These are phyloP conservation scores for Leptographium galeiforme DNA, from an alignment of 2,329 filamentous ascomycete species.

Conservation along the genomic window DNA sequence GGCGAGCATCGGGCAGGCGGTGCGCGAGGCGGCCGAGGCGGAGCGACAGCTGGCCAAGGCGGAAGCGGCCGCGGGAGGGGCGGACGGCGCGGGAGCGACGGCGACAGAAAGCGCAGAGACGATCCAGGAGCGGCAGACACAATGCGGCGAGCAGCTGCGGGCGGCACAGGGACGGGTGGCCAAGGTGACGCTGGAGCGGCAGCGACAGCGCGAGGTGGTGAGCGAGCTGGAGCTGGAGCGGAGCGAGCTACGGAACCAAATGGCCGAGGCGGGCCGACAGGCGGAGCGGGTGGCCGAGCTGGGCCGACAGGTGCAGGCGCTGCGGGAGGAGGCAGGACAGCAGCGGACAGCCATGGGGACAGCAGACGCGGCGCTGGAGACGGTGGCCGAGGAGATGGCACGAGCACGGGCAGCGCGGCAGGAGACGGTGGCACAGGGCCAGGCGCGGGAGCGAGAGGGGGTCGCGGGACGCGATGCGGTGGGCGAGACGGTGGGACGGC, in stretches of 20 bases:
- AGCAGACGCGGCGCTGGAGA: constrained; percentile 59
- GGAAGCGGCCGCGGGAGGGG: constrained; percentile 61
- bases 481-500: constrained; percentile 60
- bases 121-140: constrained; percentile 63
- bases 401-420: constrained; percentile 66
- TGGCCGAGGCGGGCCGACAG: constrained; percentile 57
- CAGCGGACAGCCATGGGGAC: constrained; percentile 57
- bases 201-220: constrained; percentile 55
- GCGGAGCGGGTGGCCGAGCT: constrained; percentile 71
- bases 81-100: constrained; percentile 29
- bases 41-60: constrained; percentile 64
- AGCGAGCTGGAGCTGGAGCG: constrained; percentile 62
- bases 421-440: constrained; percentile 59
- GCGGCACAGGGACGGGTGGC: constrained; percentile 47
- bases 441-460: constrained; percentile 57
- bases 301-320: constrained; percentile 56
- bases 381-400: constrained; percentile 60
- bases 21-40: constrained; percentile 56
- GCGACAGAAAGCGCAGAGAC: constrained; percentile 44
- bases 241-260: constrained; percentile 59
- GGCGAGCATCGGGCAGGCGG: constrained; percentile 57
- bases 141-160: constrained; percentile 53
- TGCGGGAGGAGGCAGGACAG: constrained; percentile 52
- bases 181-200: constrained; percentile 55
- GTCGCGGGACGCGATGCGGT: constrained; percentile 59